Percentiles rank a stretch among this genome's conserved stretches.
Evolutionary conservation across 1,284 basidiomycete genomes (phyloP).

Genomic region (Pascua guehoae): DNA sequence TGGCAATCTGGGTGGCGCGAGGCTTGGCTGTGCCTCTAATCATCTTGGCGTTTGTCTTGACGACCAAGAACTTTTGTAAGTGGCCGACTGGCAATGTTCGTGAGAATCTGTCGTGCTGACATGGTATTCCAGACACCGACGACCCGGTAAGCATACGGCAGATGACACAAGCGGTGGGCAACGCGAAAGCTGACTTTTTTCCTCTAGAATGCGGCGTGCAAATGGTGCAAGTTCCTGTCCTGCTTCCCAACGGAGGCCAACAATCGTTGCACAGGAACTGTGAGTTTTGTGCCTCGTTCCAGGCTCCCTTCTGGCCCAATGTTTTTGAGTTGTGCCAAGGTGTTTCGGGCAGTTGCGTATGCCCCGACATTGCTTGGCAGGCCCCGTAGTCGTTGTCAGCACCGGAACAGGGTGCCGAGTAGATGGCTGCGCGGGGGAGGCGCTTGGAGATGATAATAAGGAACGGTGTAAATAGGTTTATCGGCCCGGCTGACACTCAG

Average conservation of each 20-base stretch:
- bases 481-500: too few species aligned
- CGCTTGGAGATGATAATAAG: too few species aligned
- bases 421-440: too few species aligned
- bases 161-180: not conserved
- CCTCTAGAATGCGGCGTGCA: constrained; percentile 61
- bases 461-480: too few species aligned
- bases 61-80: constrained; percentile 76
- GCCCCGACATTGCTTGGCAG: too few species aligned
- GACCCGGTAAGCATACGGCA: constrained; percentile 30
- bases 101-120: not conserved
- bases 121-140: constrained; percentile 25
- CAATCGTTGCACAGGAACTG: constrained; percentile 67
- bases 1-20: constrained; percentile 71
- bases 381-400: too few species aligned
- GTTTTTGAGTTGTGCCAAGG: too few species aligned
- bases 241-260: constrained; percentile 77
- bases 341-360: too few species aligned
- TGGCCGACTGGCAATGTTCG: not conserved
- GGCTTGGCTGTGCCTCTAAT: constrained; percentile 68
- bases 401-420: too few species aligned
- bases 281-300: constrained; percentile 17
- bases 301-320: too few species aligned
- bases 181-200: not conserved
- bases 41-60: constrained; percentile 73
- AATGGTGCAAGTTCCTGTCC: constrained; percentile 83